These are phyloP conservation scores for Blastobotrys raffinosifermentans DNA, from an alignment of 1,139 yeast species.

Conservation along the genomic window DNA sequence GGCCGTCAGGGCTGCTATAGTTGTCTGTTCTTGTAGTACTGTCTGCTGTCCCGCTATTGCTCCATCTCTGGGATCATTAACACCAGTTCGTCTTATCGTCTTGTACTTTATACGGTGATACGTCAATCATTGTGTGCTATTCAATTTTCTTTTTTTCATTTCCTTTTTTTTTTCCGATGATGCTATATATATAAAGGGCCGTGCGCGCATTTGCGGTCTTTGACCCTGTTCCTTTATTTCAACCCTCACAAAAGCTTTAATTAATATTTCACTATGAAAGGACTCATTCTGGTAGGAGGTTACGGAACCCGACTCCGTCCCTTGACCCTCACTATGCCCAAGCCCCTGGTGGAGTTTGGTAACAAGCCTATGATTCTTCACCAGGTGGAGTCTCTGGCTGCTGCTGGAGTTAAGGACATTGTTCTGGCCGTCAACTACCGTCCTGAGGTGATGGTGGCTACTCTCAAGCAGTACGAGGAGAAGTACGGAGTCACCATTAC, in stretches of 20 bases:
- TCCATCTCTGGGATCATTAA: too few species aligned
- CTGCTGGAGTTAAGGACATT: slow-evolving; percentile 98
- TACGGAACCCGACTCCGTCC: slow-evolving; percentile 99
- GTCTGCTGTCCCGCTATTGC: too few species aligned
- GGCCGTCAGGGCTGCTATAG: too few species aligned
- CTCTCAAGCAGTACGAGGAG: slow-evolving; percentile 88
- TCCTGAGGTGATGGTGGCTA: slow-evolving; percentile 98
- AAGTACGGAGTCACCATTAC: slow-evolving; percentile 93
- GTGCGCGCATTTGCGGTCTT: slow-evolving; percentile 5
- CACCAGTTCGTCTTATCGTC: too few species aligned
- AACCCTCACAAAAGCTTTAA: slow-evolving; percentile 4
- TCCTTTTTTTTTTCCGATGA: slow-evolving; percentile 10
- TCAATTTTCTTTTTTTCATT: slow-evolving; percentile 5
- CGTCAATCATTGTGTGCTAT: too few species aligned
- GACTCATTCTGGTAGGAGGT: slow-evolving; percentile 98
- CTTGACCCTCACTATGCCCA: slow-evolving; percentile 90
- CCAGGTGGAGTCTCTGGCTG: slow-evolving; percentile 96
- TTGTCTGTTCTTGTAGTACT: too few species aligned
- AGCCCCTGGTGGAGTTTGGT: slow-evolving; percentile 97
- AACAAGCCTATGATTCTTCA: slow-evolving; percentile 87
- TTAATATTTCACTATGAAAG: slow-evolving; percentile 59
- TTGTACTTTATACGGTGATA: too few species aligned
- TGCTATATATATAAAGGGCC: slow-evolving; percentile 4
- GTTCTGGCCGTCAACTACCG: slow-evolving; percentile 98
- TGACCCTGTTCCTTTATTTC: background rate